Evolutionary conservation across 2,329 filamentous ascomycete genomes (phyloP).

Genomic region (Teratosphaeria zuluensis): DNA sequence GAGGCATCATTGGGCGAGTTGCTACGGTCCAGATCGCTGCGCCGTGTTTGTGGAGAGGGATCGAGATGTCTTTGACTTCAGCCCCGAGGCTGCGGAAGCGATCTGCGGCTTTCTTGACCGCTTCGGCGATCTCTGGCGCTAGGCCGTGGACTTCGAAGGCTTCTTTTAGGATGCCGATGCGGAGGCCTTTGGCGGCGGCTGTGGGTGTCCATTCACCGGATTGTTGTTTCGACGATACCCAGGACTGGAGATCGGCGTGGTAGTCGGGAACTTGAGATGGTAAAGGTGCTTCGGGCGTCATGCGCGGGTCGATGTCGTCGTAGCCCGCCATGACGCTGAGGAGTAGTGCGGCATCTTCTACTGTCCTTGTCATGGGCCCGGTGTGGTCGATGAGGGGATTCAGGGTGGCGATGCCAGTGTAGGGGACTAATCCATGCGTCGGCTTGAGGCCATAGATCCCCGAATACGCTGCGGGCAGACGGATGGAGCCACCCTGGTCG

Average conservation of each 20-base stretch:
- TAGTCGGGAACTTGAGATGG: constrained; percentile 29
- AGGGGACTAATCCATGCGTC: constrained; percentile 35
- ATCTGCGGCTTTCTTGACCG: not conserved
- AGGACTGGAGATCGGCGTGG: constrained; percentile 16
- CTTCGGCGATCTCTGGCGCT: not conserved
- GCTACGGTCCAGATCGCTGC: constrained; percentile 29
- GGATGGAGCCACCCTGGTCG: constrained; percentile 20
- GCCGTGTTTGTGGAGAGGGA: not conserved
- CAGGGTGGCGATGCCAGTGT: constrained; percentile 34
- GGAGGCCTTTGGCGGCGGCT: constrained; percentile 30
- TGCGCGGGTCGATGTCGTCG: constrained; percentile 36
- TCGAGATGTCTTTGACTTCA: not conserved
- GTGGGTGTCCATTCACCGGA: constrained; percentile 20
- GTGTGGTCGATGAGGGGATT: constrained; percentile 37
- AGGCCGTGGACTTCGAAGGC: constrained; percentile 32
- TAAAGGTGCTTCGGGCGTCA: constrained; percentile 32
- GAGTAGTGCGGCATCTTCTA: constrained; percentile 33
- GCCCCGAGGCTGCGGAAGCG: not conserved
- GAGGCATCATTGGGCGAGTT: constrained; percentile 22
- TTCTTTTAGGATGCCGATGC: constrained; percentile 40
- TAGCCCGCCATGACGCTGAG: constrained; percentile 35
- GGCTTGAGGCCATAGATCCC: constrained; percentile 30
- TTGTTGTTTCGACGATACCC: constrained; percentile 17
- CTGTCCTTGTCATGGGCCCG: constrained; percentile 33
- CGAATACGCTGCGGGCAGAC: constrained; percentile 14